Evolutionary conservation across 2,329 filamentous ascomycete genomes (phyloP).

Genomic region (Curvularia eragrostidis): DNA sequence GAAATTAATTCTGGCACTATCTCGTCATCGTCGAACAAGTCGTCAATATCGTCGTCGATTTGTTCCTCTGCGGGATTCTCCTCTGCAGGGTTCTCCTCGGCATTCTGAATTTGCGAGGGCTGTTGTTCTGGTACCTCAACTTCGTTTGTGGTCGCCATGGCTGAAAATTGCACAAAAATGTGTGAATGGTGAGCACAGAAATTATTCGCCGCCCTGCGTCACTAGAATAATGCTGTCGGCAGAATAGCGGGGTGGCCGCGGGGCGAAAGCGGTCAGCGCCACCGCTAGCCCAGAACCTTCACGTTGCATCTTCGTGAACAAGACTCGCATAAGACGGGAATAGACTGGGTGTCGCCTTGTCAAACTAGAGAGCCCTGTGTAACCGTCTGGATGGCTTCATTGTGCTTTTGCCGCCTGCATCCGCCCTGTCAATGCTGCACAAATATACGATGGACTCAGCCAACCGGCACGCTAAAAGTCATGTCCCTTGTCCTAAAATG

Average conservation of each 20-base stretch:
- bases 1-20: constrained; percentile 64
- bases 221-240: constrained; percentile 13
- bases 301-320: neutral
- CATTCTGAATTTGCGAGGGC: constrained; percentile 8
- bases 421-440: neutral
- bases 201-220: constrained; percentile 14
- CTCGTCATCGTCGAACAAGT: constrained; percentile 64
- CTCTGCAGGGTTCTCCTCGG: constrained; percentile 15
- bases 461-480: neutral
- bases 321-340: neutral
- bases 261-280: constrained; percentile 18
- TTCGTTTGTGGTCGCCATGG: constrained; percentile 25
- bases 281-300: neutral
- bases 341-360: neutral
- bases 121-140: constrained; percentile 15
- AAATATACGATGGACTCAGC: neutral
- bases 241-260: constrained; percentile 22
- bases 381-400: neutral
- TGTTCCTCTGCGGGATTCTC: constrained; percentile 10
- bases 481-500: neutral
- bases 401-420: neutral
- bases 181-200: constrained; percentile 10
- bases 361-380: neutral
- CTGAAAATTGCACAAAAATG: neutral
- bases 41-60: constrained; percentile 68